Evolutionary conservation across 345 rosid genomes (phyloP).

Genomic region (Hirschfeldia incana): DNA sequence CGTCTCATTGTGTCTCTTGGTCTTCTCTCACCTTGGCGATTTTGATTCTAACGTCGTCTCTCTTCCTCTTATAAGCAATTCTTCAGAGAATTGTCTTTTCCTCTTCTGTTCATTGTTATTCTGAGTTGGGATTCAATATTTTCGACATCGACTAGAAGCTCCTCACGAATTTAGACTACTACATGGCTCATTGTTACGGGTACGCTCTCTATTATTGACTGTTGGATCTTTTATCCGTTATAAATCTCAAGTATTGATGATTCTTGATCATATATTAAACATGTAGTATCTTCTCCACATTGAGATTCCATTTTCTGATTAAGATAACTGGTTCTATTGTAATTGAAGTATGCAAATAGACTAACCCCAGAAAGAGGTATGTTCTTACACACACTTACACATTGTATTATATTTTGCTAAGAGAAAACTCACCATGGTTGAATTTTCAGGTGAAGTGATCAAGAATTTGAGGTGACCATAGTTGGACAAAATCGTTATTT

Average conservation of each 20-base stretch:
- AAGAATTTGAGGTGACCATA: constrained; percentile 40
- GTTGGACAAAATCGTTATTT: constrained; percentile 62
- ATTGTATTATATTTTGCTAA: neutral
- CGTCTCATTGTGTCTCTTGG: too few relatives aligned
- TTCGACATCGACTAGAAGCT: too few relatives aligned
- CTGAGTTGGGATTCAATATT: too few relatives aligned
- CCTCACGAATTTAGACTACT: too few relatives aligned
- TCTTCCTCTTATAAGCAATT: too few relatives aligned
- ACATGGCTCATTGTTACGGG: neutral
- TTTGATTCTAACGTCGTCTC: too few relatives aligned
- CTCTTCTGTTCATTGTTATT: too few relatives aligned
- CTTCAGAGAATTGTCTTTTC: too few relatives aligned
- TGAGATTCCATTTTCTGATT: too few relatives aligned
- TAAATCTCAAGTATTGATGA: neutral
- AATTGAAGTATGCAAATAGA: constrained; percentile 40
- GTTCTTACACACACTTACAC: neutral
- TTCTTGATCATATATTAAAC: neutral
- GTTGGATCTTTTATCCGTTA: neutral
- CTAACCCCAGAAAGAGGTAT: constrained; percentile 70
- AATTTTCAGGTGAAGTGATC: constrained; percentile 62
- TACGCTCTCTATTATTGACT: neutral
- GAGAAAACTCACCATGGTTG: constrained; percentile 4
- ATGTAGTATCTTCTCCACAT: neutral
- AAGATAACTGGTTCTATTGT: too few relatives aligned
- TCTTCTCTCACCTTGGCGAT: too few relatives aligned